These are phyloP conservation scores for Choiromyces venosus DNA, from an alignment of 495 filamentous ascomycete genomes.

Conservation along the genomic window DNA sequence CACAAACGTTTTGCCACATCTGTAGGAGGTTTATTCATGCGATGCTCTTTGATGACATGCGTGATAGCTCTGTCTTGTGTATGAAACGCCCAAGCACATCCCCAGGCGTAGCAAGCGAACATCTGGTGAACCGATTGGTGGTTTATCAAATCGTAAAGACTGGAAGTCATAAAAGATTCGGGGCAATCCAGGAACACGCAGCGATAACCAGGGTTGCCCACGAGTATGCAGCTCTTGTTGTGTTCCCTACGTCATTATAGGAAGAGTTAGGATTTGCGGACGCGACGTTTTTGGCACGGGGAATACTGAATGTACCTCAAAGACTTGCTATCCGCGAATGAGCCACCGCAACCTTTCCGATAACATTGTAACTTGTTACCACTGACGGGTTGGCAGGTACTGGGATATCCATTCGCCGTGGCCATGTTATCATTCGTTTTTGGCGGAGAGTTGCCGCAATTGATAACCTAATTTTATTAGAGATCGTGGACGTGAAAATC, in stretches of 20 bases:
- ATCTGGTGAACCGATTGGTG: conserved; percentile 25
- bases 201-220: conserved; percentile 15
- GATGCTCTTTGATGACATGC: conserved; percentile 22
- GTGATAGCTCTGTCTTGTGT: conserved; percentile 28
- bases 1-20: conserved; percentile 14
- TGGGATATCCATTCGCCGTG: background rate
- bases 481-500: background rate
- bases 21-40: conserved; percentile 13
- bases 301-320: conserved; percentile 22
- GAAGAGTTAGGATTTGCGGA: background rate
- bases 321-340: conserved; percentile 20
- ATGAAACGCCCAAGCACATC: conserved; percentile 14
- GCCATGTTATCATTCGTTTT: background rate
- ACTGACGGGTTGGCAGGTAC: background rate
- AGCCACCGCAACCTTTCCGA: conserved; percentile 16
- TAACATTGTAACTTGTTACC: conserved; percentile 21
- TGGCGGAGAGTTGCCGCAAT: background rate
- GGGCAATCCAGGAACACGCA: conserved; percentile 24
- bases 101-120: conserved; percentile 16
- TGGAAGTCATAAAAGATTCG: conserved; percentile 15
- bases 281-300: background rate
- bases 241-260: conserved; percentile 19
- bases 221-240: conserved; percentile 7
- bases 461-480: background rate
- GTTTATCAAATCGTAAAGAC: conserved; percentile 17